Base-by-base conservation (phyloP, 2,329 filamentous ascomycete species). In the Colletotrichum spinosum region DNA sequence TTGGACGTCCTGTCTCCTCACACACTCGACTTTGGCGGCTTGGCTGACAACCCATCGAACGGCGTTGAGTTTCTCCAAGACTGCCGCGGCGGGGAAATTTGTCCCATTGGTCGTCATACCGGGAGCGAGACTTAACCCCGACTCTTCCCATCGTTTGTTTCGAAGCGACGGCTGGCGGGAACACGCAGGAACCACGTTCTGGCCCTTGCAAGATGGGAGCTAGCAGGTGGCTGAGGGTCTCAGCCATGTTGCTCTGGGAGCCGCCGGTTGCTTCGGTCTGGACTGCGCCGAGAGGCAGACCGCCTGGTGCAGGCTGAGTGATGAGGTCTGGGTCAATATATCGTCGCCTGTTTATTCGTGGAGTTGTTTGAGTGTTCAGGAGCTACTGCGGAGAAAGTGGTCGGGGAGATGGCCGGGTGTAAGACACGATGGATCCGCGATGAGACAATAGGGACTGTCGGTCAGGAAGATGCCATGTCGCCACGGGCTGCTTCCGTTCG, bases 31-130 rank as follows among this genome's bases (percentile, higher is more conserved):
- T 13, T 6, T 34, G 5, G 61, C 41, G 57, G 57, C 57, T 61
- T 61, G 62, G 57, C 62, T 55, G 55, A 65, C 61, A 56, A 49
- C 61, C 55, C 17, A 10, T 65, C 45, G 55, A 55, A 54, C 61
- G 50, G 34, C 42, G 38, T 65, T 60, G 56, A 54, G 42, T 65
- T 65, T 64, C 39, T 37, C 12, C 50, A 55, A 45, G 25, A 25
- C 38, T 17, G 11, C 13, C n/a, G 8, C 17, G 44, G 55, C 45
- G 55, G 55, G 55, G 55, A 55, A 58, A 38, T 50, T 6, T 11
- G 48, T 51, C 45, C 38, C 25, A 58, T 42, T 58, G 55, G 55
- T 4, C 35, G 37, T 48, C 8, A 17, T 9, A 15, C 4, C 44
- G 10, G 35, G 54, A 9, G 8, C 37, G 15, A 33, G 17, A 13